Base-by-base conservation (phyloP, 441 rosid species). In the Bruguiera hainesii region DNA sequence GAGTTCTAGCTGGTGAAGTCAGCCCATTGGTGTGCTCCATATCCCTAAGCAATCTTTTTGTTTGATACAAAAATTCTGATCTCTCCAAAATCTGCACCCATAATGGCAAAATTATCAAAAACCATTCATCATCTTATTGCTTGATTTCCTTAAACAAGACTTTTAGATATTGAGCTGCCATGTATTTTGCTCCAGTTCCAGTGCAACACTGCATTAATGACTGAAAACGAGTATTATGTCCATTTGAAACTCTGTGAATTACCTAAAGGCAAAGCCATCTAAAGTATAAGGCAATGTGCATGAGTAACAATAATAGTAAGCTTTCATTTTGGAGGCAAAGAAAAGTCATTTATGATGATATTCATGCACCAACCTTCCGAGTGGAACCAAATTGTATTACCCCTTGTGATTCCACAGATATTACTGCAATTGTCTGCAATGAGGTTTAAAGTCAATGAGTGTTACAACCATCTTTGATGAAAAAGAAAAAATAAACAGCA, bases 381-480 rank as follows among this genome's bases (percentile, higher is more conserved):
- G 75, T 78, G 56, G 98, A 87, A 74, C 98, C 98, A 71, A 94
- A 81, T 74, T 85, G 96, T 58, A 89, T 28, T 52, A 94, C 92
- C 61, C 96, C 96, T 39, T 68, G 70, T 19, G 89, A 77, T 79
- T 81, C 86, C 65, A 84, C 75, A 16, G 96, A 82, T 66, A 91
- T 80, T 57, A 88, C 71, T 46, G 87, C 88, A 65, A 94, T 72
- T 11, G 97, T 89, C 98, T 94, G 90, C 72, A 73, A 66, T 66
- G 31, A 60, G 62, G n/a, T 67, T 70, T 50, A 48, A 62, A 37
- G 42, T 79, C 37, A 74, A 70, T 56, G 35, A 30, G 10, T 33
- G 31, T 59, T 56, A 39, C 48, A 51, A 50, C 20, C 19, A 55
- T 31, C 25, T 33, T 39, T 60, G 39, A 63, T 29, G 28, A 26